Evolutionary conservation across 768 basidiomycete species (phyloP).

Genomic region (Mycena epipterygia): DNA sequence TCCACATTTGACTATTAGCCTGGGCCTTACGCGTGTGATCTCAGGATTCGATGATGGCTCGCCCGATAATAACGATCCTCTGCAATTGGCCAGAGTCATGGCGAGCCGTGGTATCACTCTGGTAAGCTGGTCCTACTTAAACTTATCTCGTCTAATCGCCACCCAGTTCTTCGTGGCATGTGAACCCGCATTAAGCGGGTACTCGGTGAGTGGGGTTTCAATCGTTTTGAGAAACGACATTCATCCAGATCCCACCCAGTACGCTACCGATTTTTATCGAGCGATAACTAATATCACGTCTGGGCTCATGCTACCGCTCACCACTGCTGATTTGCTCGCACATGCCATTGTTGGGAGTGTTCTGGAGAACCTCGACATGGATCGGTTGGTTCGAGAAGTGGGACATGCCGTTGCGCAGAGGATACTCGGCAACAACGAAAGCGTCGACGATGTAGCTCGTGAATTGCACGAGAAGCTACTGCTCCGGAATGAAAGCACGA

Average conservation of each 20-base stretch:
- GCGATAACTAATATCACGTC: conserved; percentile 94
- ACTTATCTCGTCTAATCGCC: conserved; percentile 27
- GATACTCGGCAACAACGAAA: conserved; percentile 93
- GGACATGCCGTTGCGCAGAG: conserved; percentile 93
- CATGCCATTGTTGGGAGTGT: conserved; percentile 98
- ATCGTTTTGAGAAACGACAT: conserved; percentile 14
- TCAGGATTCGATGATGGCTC: conserved; percentile 94
- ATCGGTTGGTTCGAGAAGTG: conserved; percentile 93
- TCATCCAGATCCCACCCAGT: conserved; percentile 59
- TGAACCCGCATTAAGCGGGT: conserved; percentile 95
- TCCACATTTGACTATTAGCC: conserved; percentile 1
- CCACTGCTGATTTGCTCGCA: conserved; percentile 93
- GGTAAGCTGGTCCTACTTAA: conserved; percentile 58
- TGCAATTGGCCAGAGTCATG: conserved; percentile 90
- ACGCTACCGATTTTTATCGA: conserved; percentile 94
- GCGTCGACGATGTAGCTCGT: conserved; percentile 95
- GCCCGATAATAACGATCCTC: conserved; percentile 93
- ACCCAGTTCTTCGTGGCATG: conserved; percentile 97
- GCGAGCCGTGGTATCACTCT: conserved; percentile 91
- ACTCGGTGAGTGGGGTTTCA: conserved; percentile 70
- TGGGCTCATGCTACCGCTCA: conserved; percentile 95
- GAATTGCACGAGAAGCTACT: conserved; percentile 94
- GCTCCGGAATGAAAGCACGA: conserved; percentile 95
- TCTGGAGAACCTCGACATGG: conserved; percentile 98
- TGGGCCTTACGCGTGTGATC: conserved; percentile 20